Evolutionary conservation across 2,329 filamentous ascomycete species (phyloP).

Genomic region (Volutella citrinella): DNA sequence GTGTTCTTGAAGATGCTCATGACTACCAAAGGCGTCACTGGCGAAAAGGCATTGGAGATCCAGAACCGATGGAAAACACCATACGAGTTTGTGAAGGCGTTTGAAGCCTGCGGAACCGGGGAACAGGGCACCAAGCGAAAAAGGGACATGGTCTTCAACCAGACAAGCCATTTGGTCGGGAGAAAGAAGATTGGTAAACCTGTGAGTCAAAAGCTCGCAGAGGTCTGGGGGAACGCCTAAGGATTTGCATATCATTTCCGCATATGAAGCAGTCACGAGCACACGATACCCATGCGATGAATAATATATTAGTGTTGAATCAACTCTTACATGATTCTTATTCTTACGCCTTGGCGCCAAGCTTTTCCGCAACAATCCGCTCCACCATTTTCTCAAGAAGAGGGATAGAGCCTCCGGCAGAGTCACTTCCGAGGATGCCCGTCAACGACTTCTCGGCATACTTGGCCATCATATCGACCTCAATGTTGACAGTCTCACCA

Average conservation of each 20-base stretch:
- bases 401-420: constrained; percentile 49
- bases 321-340: too few relatives aligned
- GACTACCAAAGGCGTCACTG: constrained; percentile 72
- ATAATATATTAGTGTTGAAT: too few relatives aligned
- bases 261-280: background rate
- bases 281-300: constrained; percentile 21
- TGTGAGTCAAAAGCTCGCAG: constrained; percentile 67
- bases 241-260: background rate
- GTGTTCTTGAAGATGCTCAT: constrained; percentile 83
- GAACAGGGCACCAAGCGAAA: constrained; percentile 54
- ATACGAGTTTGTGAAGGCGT: constrained; percentile 67
- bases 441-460: constrained; percentile 87
- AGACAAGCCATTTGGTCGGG: constrained; percentile 58
- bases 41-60: constrained; percentile 76
- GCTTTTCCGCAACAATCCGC: constrained; percentile 67
- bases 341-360: constrained; percentile 24
- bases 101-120: constrained; percentile 50
- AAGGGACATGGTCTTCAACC: constrained; percentile 56
- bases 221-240: constrained; percentile 63
- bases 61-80: constrained; percentile 78
- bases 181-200: constrained; percentile 65
- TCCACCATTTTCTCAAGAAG: constrained; percentile 71
- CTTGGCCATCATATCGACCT: constrained; percentile 86
- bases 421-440: constrained; percentile 59
- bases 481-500: constrained; percentile 84